These are phyloP conservation scores for Camellia lanceoleosa DNA, from an alignment of 148 eudicot genomes.

Conservation along the genomic window DNA sequence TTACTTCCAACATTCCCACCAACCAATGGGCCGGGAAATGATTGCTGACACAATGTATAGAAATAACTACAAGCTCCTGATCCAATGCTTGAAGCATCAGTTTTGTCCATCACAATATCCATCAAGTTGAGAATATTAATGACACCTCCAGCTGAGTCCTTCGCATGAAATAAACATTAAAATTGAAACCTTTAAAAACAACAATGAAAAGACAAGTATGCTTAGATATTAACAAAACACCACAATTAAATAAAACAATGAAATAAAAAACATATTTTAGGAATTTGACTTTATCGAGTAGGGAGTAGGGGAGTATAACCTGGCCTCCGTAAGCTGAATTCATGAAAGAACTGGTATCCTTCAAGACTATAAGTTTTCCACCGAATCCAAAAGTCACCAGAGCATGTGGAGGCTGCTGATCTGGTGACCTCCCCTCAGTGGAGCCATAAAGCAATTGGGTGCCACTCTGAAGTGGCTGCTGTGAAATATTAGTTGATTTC, in stretches of 20 bases:
- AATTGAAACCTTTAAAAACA: neutral
- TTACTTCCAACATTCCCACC: slow-evolving; percentile 59
- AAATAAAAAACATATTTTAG: neutral
- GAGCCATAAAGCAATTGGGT: neutral
- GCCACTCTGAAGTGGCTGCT: slow-evolving; percentile 36
- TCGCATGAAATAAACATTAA: slow-evolving; percentile 27
- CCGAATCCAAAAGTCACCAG: slow-evolving; percentile 77
- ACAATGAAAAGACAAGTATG: neutral
- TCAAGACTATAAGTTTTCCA: slow-evolving; percentile 68
- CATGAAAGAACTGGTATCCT: slow-evolving; percentile 28
- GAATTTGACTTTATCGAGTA: neutral
- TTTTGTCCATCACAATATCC: slow-evolving; percentile 42
- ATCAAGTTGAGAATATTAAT: slow-evolving; percentile 52
- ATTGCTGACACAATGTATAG: slow-evolving; percentile 44
- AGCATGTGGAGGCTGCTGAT: slow-evolving; percentile 63
- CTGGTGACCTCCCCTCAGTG: slow-evolving; percentile 46
- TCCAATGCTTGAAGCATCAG: slow-evolving; percentile 35
- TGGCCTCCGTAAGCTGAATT: slow-evolving; percentile 40
- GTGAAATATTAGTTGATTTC: slow-evolving; percentile 27
- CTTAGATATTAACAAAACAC: neutral
- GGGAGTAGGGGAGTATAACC: slow-evolving; percentile 32
- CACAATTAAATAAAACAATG: neutral
- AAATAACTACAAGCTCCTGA: slow-evolving; percentile 38
- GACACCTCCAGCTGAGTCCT: slow-evolving; percentile 51
- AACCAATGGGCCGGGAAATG: slow-evolving; percentile 63